Percentiles rank a stretch among this genome's conserved stretches.
phyloP scores from a whole-genome alignment of 306 rosid genomes.

The Sechiopsis laciniata region DNA sequence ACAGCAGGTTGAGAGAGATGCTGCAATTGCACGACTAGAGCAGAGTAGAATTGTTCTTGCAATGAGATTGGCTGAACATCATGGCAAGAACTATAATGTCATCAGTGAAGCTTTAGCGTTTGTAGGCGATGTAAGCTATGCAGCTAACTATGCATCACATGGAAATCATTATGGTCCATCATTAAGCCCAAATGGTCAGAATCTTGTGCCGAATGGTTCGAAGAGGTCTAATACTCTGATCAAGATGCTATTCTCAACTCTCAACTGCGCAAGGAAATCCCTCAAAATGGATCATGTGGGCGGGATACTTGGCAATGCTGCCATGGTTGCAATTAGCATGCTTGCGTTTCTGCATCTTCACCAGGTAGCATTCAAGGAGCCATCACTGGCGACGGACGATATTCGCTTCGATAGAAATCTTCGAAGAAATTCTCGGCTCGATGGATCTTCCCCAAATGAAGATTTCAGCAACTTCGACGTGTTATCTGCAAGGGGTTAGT shows the following conservation, averaged over 20 bases:
- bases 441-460: conserved; percentile 40
- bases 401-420: conserved; percentile 33
- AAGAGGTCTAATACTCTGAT: conserved; percentile 43
- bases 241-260: conserved; percentile 48
- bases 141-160: conserved; percentile 41
- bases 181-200: conserved; percentile 32
- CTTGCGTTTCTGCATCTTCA: conserved; percentile 65
- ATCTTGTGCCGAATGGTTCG: conserved; percentile 29
- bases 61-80: conserved; percentile 75
- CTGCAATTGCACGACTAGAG: conserved; percentile 74
- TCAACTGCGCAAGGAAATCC: conserved; percentile 50
- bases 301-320: conserved; percentile 69
- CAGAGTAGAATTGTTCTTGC: conserved; percentile 77
- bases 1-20: conserved; percentile 82
- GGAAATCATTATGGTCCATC: conserved; percentile 40
- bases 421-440: conserved; percentile 34
- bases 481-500: conserved; percentile 66
- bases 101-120: conserved; percentile 88
- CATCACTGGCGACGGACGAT: conserved; percentile 34
- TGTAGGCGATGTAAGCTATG: conserved; percentile 59
- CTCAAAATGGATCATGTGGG: conserved; percentile 62
- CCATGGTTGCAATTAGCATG: conserved; percentile 73
- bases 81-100: conserved; percentile 70
- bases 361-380: conserved; percentile 44
- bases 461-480: conserved; percentile 54